Percentiles rank a stretch among this genome's conserved stretches.
phyloP scores from a whole-genome alignment of 306 rosid genomes.

The Vigna nakashimae region DNA sequence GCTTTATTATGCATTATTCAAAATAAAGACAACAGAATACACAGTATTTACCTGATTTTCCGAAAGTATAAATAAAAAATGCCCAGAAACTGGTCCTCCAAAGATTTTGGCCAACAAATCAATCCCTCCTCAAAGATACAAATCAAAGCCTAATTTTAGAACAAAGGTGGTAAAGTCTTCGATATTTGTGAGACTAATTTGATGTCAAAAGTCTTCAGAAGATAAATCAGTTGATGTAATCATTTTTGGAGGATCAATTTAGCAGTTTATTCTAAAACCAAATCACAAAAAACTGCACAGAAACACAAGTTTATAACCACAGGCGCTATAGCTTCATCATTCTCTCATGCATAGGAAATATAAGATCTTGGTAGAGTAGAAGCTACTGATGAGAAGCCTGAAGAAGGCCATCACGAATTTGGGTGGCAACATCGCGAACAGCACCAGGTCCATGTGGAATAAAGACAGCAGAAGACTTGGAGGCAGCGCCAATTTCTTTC shows the following conservation, averaged over 20 bases:
- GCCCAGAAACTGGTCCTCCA: not conserved
- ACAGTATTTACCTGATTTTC: constrained; percentile 3
- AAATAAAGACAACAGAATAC: constrained; percentile 5
- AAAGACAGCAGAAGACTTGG: constrained; percentile 93
- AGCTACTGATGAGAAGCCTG: constrained; percentile 66
- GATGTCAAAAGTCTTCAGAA: not conserved
- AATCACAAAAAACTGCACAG: constrained; percentile 29
- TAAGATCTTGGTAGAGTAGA: constrained; percentile 10
- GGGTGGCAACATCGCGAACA: constrained; percentile 86
- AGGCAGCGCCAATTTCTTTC: constrained; percentile 95
- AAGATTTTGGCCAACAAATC: constrained; percentile 15
- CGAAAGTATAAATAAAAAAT: constrained; percentile 1
- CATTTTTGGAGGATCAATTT: not conserved
- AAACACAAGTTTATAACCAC: constrained; percentile 11
- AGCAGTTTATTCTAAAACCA: constrained; percentile 12
- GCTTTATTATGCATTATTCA: not conserved
- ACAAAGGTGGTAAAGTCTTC: not conserved
- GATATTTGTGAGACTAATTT: not conserved
- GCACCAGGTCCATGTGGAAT: constrained; percentile 98
- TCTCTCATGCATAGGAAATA: constrained; percentile 28
- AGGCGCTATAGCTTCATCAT: constrained; percentile 22
- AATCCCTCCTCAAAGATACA: constrained; percentile 4
- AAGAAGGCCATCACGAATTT: constrained; percentile 93
- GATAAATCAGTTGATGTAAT: constrained; percentile 14
- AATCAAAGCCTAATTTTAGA: not conserved